Evolutionary conservation across 2,329 filamentous ascomycete genomes (phyloP).

Genomic region (Mycocentrospora acerina): DNA sequence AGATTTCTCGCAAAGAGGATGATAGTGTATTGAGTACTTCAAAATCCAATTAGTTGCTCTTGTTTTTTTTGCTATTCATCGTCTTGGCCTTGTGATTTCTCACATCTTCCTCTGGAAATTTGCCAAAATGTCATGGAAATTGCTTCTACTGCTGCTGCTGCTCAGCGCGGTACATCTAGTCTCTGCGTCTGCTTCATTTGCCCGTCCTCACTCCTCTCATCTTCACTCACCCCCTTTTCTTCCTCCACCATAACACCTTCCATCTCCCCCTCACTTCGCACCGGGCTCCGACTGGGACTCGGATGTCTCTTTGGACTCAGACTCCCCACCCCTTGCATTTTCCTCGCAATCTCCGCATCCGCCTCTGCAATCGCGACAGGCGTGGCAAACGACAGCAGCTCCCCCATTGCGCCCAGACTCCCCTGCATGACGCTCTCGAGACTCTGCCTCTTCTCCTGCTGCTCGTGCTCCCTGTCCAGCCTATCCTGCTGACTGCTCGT

Average conservation of each 20-base stretch:
- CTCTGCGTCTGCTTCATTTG: constrained; percentile 9
- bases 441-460: no score
- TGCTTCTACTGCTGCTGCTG: no score
- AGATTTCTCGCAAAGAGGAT: no score
- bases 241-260: constrained; percentile 46
- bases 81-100: no score
- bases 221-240: constrained; percentile 39
- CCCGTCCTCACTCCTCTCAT: constrained; percentile 37
- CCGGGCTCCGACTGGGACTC: constrained; percentile 14
- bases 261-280: constrained; percentile 21
- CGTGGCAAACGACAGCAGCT: constrained; percentile 38
- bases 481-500: no score
- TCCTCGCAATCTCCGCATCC: no score
- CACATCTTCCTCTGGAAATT: no score
- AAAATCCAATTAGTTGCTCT: no score
- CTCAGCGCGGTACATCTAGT: constrained; percentile 21
- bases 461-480: background rate
- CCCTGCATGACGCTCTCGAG: constrained; percentile 9
- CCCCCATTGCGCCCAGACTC: constrained; percentile 32
- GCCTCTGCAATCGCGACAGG: constrained; percentile 36
- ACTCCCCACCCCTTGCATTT: constrained; percentile 28
- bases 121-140: no score
- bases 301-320: constrained; percentile 36
- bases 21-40: no score
- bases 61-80: no score